Base-by-base conservation (phyloP, 1,284 basidiomycete genomes). In the Sanghuangporus weigelae region DNA sequence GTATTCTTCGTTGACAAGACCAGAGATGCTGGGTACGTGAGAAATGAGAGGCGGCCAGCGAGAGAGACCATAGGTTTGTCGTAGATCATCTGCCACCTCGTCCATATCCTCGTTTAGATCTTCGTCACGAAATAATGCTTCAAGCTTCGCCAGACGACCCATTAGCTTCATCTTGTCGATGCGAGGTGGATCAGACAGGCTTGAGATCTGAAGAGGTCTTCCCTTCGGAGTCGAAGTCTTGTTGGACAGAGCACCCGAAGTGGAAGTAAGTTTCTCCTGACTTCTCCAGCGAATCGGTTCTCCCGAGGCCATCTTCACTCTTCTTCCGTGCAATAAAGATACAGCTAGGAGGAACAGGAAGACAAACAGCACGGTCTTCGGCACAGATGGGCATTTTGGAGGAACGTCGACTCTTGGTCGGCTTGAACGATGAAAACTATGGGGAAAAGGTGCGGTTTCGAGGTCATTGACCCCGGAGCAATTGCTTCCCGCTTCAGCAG, bases 31-130 rank as follows among this genome's bases (percentile, higher is more conserved):
- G 67, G 57, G 76, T 42, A 77, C 69, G 2, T 68, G 67, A 12
- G 74, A 74, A 12, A 77, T 73, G 8, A 72, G 53, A 14, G 74
- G 75, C 5, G 74, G 74, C 71, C 75, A 72, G 38, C 48, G 58
- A 35, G 57, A 36, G 19, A 54, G 16, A 23, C 46, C 49, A 38
- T 51, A 40, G 14, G 23, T 8, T 21, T 57, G 39, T 23, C 56
- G 56, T 7, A 38, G 11, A n/a, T 39, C 49, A 7, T 60, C 59
- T 40, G 31, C 49, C 26, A 42, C 26, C 21, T 10, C 39, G 35
- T 60, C 59, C 10, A 21, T 19, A 39, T 57, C 56, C 44, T 57
- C 39, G 14, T 51, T 21, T 11, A 21, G 38, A 23, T 53, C 49
- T 12, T 8, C 51, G 35, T 60, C 59, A 49, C 26, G 48, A 50